Percentiles rank a stretch among this genome's conserved stretches.
These are phyloP conservation scores for Diaporthe citri DNA, from an alignment of 2,329 filamentous ascomycete genomes.

Conservation along the genomic window DNA sequence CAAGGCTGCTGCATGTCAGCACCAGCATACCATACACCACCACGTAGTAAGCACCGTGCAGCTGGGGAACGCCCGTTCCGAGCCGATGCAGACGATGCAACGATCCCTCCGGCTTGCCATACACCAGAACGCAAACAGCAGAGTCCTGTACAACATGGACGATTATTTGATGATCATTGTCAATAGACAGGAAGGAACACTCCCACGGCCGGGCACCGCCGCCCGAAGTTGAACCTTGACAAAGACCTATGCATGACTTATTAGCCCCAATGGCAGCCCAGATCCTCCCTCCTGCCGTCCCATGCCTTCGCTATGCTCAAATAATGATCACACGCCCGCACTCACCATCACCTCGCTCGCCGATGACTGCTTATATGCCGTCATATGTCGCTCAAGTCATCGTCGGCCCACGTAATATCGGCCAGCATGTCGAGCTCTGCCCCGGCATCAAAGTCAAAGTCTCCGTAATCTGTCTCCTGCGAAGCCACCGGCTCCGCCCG, in stretches of 20 bases:
- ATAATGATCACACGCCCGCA: neutral
- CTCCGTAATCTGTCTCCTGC: conserved; percentile 49
- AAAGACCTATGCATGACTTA: neutral
- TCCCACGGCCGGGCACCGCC: neutral
- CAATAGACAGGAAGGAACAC: neutral
- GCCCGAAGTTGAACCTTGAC: neutral
- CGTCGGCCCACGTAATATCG: conserved; percentile 21
- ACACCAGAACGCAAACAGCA: neutral
- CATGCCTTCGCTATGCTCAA: neutral
- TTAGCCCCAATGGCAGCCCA: neutral
- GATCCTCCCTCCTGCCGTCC: neutral
- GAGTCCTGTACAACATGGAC: neutral
- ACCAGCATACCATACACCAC: neutral
- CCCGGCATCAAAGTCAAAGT: conserved; percentile 38
- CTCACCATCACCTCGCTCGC: neutral
- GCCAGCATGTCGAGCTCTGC: conserved; percentile 31
- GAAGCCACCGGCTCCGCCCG: conserved; percentile 40
- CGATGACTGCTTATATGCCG: neutral
- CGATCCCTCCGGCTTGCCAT: neutral
- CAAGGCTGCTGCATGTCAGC: conserved; percentile 6
- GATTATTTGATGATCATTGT: neutral
- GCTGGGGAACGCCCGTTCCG: neutral
- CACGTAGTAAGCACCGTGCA: conserved; percentile 15
- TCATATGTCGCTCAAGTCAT: conserved; percentile 36
- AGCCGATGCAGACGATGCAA: conserved; percentile 14